These are phyloP conservation scores for Alternaria arborescens DNA, from an alignment of 2,329 filamentous ascomycete species.

Conservation along the genomic window DNA sequence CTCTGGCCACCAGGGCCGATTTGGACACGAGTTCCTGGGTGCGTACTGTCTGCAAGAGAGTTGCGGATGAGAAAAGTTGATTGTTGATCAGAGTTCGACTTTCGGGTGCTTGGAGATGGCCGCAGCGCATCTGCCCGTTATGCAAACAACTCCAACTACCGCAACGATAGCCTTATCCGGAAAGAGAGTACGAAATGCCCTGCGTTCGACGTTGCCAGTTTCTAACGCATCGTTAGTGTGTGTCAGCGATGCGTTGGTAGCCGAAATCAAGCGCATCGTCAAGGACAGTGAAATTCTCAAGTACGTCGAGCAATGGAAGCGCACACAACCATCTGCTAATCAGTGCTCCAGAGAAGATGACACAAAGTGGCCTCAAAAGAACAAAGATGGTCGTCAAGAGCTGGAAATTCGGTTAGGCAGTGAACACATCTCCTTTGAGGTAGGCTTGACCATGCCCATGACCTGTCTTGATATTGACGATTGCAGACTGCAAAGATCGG, in stretches of 20 bases:
- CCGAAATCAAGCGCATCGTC: slow-evolving; percentile 97
- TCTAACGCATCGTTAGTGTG: slow-evolving; percentile 72
- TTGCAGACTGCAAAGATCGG: slow-evolving; percentile 94
- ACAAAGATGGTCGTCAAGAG: slow-evolving; percentile 97
- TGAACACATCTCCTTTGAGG: slow-evolving; percentile 98
- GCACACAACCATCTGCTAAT: slow-evolving; percentile 18
- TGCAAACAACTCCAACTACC: slow-evolving; percentile 99
- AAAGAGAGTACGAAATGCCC: slow-evolving; percentile 85
- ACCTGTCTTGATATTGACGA: slow-evolving; percentile 28
- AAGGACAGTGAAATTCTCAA: slow-evolving; percentile 98
- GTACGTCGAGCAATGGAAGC: slow-evolving; percentile 59
- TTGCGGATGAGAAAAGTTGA: slow-evolving; percentile 16
- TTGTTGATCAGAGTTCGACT: slow-evolving; percentile 83
- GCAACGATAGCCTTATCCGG: slow-evolving; percentile 96
- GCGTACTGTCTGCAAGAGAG: slow-evolving; percentile 31
- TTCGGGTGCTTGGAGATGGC: slow-evolving; percentile 89
- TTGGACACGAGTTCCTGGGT: slow-evolving; percentile 98
- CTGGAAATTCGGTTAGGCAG: slow-evolving; percentile 92
- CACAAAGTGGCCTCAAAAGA: slow-evolving; percentile 98
- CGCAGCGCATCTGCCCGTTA: slow-evolving; percentile 93
- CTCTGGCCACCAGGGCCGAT: slow-evolving; percentile 95
- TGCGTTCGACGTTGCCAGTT: background rate
- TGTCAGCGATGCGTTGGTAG: slow-evolving; percentile 86
- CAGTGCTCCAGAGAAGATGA: slow-evolving; percentile 82
- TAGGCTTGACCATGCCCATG: slow-evolving; percentile 50